Evolutionary conservation across 306 rosid genomes (phyloP).

Genomic region (apple (Malus domestica)): ASM211411v1 NC_041790.1:36438501-36439000

Average conservation of each 20-base stretch:
- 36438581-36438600: too few relatives aligned
- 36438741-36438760: background rate
- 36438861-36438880: too few relatives aligned
- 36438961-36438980: background rate
- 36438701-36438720: too few relatives aligned
- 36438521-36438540: background rate
- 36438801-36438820: too few relatives aligned
- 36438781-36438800: too few relatives aligned
- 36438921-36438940: background rate
- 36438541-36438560: background rate
- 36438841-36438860: too few relatives aligned
- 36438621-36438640: background rate
- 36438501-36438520: slow-evolving; percentile 13
- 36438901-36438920: background rate
- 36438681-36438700: too few relatives aligned
- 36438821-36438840: too few relatives aligned
- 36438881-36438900: background rate
- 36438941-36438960: background rate
- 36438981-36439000: background rate
- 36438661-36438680: too few relatives aligned
- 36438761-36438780: background rate
- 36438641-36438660: background rate
- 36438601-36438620: background rate
- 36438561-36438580: background rate
- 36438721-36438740: too few relatives aligned